Percentiles rank a stretch among this genome's conserved stretches.
Conservation (phyloP, 371 early-diverging fungal genomes). For the Phascolomyces articulosus region DNA sequence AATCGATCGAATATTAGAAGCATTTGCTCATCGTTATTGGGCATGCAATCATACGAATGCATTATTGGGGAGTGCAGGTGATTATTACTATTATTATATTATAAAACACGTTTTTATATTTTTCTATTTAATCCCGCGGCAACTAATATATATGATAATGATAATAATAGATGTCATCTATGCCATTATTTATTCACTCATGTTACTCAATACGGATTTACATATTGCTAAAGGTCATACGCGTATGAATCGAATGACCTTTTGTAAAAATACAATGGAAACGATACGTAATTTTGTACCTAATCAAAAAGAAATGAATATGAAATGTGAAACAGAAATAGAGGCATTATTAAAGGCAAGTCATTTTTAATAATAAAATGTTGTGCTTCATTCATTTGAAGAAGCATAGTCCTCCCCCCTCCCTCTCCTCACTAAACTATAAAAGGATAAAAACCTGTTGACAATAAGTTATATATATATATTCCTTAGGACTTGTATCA, state of each 20-base stretch:
- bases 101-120: not conserved
- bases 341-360: constrained; percentile 17
- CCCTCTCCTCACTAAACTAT: not conserved
- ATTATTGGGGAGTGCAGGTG: constrained; percentile 43
- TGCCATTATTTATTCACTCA: constrained; percentile 79
- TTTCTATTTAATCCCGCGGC: not conserved
- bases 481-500: constrained; percentile 18
- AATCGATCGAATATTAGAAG: constrained; percentile 82
- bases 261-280: constrained; percentile 54
- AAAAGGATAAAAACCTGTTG: not conserved
- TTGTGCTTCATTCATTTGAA: not conserved
- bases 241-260: constrained; percentile 54
- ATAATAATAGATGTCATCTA: constrained; percentile 70
- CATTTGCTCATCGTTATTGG: constrained; percentile 76
- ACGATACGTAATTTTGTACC: constrained; percentile 29
- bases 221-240: constrained; percentile 72
- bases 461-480: not conserved
- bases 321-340: constrained; percentile 18
- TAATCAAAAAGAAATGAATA: not conserved
- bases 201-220: constrained; percentile 91
- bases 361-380: too few relatives aligned
- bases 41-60: constrained; percentile 67
- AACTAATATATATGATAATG: not conserved
- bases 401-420: too few relatives aligned
- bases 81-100: not conserved